Evolutionary conservation across 164 flowering plant genomes (phyloP), one percentile per base, ranked within the genome.

Genomic region (Buxus sempervirens): DNA sequence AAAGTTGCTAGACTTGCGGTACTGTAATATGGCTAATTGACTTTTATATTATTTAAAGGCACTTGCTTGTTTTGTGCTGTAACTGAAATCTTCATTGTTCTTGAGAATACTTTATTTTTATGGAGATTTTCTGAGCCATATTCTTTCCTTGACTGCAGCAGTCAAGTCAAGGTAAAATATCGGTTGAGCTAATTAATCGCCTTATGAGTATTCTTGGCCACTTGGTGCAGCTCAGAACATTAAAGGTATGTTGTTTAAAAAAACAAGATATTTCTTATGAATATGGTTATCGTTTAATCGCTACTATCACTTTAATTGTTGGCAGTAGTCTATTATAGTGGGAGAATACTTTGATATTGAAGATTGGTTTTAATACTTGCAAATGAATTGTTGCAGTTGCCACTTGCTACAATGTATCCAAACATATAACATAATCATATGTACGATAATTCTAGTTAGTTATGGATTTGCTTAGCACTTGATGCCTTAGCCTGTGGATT

Each of bases 1-100:
- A 96, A 91, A 93, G 96, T 96, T 84, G 98, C 99, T 70, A 87
- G 93, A 83, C 60, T 93, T 68, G 95, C 96, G 95, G 99, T 96
- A 93, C 58, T 62, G 21, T 57, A 65, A 26, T 28, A 14, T 49
- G 26, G n/a, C 55, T 68, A 57, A 36, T 57, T 41, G 49, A 25
- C 16, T 27, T 1, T 66, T 48, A 3, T 32, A 48, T 41, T 69
- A 69, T 23, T 62, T 59, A 28, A 22, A 9, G 27, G 14, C 8
- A 54, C 12, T 15, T 62, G 38, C 51, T 67, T 67, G 62, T 25
- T 55, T 14, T 71, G 28, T 64, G 22, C 48, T 42, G 10, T 66
- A 5, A 51, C 32, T 66, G 22, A 27, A 24, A 51, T 51, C 59
- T 57, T 15, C 18, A n/a, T 67, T 20, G 66, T 4, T 1, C 21